Percentiles rank a stretch among this genome's conserved stretches.
phyloP scores from a whole-genome alignment of 805 yeast genomes.

The Starmerella bombicola region DNA sequence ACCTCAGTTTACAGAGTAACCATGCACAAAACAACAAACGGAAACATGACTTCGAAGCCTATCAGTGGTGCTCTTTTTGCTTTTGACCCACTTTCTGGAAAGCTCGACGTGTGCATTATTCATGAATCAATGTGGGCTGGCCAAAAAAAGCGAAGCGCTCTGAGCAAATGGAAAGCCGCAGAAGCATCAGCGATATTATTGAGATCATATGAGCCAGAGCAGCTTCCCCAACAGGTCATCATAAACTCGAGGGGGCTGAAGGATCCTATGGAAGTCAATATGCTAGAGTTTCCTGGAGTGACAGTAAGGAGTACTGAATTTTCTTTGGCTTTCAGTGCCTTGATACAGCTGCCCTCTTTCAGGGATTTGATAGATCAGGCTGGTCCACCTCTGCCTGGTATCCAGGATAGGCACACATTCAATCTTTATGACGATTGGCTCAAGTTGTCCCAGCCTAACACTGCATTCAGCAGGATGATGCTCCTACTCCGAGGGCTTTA shows the following conservation, averaged over 20 bases:
- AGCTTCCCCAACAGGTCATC: conserved; percentile 86
- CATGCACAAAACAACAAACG: conserved; percentile 83
- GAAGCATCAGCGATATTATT: conserved; percentile 91
- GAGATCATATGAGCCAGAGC: conserved; percentile 79
- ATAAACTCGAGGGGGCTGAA: conserved; percentile 81
- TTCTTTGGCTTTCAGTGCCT: conserved; percentile 77
- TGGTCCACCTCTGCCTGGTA: conserved; percentile 76
- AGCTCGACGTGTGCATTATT: conserved; percentile 72
- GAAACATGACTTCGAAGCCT: conserved; percentile 83
- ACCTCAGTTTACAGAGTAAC: conserved; percentile 88
- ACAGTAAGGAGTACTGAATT: conserved; percentile 81
- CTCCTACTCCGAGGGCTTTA: conserved; percentile 72
- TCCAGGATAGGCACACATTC: conserved; percentile 33
- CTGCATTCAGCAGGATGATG: conserved; percentile 84
- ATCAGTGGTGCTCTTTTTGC: conserved; percentile 87
- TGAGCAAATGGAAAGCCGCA: conserved; percentile 97
- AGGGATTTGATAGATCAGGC: conserved; percentile 71
- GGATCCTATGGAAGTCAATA: conserved; percentile 92
- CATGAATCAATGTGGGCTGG: conserved; percentile 91
- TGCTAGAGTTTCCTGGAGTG: conserved; percentile 91
- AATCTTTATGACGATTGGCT: conserved; percentile 94
- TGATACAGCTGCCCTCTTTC: conserved; percentile 67
- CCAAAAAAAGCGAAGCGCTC: conserved; percentile 80
- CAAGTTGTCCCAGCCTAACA: conserved; percentile 64
- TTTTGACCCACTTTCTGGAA: conserved; percentile 83